Evolutionary conservation across 805 yeast genomes (phyloP).

Genomic region (Scheffersomyces spartinae): DNA sequence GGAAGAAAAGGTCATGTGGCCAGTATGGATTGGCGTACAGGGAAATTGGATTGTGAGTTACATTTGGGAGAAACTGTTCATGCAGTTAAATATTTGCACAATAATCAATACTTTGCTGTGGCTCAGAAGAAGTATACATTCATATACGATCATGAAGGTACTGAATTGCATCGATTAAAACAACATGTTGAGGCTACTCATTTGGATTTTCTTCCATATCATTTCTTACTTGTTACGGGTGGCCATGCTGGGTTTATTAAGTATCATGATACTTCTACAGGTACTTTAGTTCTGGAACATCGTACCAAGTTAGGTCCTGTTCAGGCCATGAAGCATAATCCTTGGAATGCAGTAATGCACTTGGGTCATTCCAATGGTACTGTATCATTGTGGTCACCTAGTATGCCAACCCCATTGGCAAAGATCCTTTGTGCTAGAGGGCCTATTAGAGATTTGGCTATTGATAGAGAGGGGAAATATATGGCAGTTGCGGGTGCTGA

Average conservation of each 20-base stretch:
- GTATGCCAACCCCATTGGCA: conserved; percentile 73
- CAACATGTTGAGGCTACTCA: conserved; percentile 80
- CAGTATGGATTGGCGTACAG: conserved; percentile 90
- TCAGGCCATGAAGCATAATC: conserved; percentile 77
- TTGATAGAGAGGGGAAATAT: conserved; percentile 85
- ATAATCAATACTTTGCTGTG: conserved; percentile 88
- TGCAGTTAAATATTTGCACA: conserved; percentile 84
- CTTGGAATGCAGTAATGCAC: conserved; percentile 92
- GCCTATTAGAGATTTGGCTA: conserved; percentile 73
- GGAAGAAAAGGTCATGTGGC: conserved; percentile 95
- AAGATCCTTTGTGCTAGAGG: conserved; percentile 77
- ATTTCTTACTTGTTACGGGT: conserved; percentile 74
- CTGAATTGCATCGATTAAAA: conserved; percentile 82
- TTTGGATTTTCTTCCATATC: conserved; percentile 86
- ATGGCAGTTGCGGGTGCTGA: conserved; percentile 93
- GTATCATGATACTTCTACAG: conserved; percentile 94
- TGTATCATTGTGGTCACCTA: conserved; percentile 89
- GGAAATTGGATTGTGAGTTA: conserved; percentile 69
- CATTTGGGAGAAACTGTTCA: conserved; percentile 81
- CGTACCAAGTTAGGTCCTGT: conserved; percentile 89
- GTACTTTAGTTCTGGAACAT: conserved; percentile 69
- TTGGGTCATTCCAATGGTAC: conserved; percentile 90
- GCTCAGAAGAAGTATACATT: conserved; percentile 94
- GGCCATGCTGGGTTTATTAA: conserved; percentile 84
- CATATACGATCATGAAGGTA: conserved; percentile 83